Percentiles rank a stretch among this genome's conserved stretches.
Conservation (phyloP, 768 basidiomycete species). For the Naganishia randhawae region DNA sequence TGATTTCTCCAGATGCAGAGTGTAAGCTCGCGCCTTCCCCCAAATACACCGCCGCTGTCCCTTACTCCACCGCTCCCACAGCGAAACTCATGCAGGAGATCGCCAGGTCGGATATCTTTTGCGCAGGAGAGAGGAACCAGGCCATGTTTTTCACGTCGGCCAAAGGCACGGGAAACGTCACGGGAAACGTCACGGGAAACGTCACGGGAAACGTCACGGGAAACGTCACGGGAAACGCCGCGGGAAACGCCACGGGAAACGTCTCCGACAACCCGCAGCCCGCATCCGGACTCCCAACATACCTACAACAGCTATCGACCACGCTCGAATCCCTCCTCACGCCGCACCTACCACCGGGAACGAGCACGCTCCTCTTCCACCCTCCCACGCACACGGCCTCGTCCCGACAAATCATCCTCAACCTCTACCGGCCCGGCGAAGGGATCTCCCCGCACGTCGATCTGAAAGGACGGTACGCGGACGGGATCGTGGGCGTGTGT, state of each 20-base stretch:
- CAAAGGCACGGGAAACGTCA: too few species aligned
- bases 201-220: background rate
- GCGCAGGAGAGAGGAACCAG: constrained; percentile 60
- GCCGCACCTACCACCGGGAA: constrained; percentile 56
- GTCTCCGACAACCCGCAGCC: constrained; percentile 49
- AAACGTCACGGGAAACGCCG: background rate
- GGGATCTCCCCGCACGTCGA: constrained; percentile 88
- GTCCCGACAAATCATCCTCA: constrained; percentile 70
- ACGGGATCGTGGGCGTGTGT: constrained; percentile 85
- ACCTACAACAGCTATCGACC: constrained; percentile 57
- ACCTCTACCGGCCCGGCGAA: constrained; percentile 81
- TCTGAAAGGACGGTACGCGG: constrained; percentile 73
- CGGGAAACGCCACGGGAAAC: too few species aligned
- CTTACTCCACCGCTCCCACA: constrained; percentile 23
- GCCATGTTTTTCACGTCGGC: constrained; percentile 77
- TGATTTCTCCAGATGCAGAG: constrained; percentile 32
- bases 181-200: background rate
- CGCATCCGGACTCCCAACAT: background rate
- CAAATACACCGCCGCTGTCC: background rate
- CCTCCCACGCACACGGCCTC: background rate
- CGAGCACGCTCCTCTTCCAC: constrained; percentile 50
- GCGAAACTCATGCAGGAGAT: constrained; percentile 32
- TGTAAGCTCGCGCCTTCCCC: constrained; percentile 29
- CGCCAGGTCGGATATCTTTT: constrained; percentile 40
- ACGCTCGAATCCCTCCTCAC: constrained; percentile 56